Percentiles rank a stretch among this genome's conserved stretches.
phyloP scores from a whole-genome alignment of 2,329 filamentous ascomycete genomes.

The Fusarium sp. region DNA sequence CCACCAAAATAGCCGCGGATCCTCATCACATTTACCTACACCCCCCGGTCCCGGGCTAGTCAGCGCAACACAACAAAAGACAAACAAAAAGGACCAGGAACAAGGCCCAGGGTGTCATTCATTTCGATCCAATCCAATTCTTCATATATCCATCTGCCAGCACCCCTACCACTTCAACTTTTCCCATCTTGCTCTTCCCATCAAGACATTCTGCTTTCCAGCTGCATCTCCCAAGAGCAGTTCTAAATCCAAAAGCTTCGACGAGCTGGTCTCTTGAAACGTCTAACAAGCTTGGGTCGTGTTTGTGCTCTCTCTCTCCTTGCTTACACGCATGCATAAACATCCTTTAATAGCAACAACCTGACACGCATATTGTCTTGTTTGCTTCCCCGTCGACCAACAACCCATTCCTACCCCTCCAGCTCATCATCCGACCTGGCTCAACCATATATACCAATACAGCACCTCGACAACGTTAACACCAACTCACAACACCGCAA shows the following conservation, averaged over 20 bases:
- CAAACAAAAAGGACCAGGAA: slow-evolving; percentile 1
- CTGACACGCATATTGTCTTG: slow-evolving; percentile 32
- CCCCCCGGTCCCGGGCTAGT: not conserved
- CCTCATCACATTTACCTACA: slow-evolving; percentile 32
- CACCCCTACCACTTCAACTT: slow-evolving; percentile 19
- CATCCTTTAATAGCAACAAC: slow-evolving; percentile 25
- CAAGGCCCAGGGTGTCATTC: slow-evolving; percentile 17
- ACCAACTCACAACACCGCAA: slow-evolving; percentile 8
- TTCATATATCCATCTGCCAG: slow-evolving; percentile 27
- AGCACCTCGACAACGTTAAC: not conserved
- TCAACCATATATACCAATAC: not conserved
- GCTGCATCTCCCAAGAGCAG: not conserved
- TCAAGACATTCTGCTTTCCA: not conserved
- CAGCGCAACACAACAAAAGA: slow-evolving; percentile 3
- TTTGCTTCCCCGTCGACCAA: slow-evolving; percentile 15
- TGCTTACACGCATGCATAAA: slow-evolving; percentile 17
- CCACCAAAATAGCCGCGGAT: slow-evolving; percentile 37
- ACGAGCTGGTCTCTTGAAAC: slow-evolving; percentile 32
- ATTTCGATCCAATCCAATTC: slow-evolving; percentile 10
- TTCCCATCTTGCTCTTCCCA: not conserved
- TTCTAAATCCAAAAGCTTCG: not conserved
- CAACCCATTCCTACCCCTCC: slow-evolving; percentile 10
- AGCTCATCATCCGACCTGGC: slow-evolving; percentile 15
- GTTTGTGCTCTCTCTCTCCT: slow-evolving; percentile 25
- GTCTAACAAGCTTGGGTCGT: slow-evolving; percentile 20